Conservation (phyloP, 116 monocot species). For the Iris pallida region DNA sequence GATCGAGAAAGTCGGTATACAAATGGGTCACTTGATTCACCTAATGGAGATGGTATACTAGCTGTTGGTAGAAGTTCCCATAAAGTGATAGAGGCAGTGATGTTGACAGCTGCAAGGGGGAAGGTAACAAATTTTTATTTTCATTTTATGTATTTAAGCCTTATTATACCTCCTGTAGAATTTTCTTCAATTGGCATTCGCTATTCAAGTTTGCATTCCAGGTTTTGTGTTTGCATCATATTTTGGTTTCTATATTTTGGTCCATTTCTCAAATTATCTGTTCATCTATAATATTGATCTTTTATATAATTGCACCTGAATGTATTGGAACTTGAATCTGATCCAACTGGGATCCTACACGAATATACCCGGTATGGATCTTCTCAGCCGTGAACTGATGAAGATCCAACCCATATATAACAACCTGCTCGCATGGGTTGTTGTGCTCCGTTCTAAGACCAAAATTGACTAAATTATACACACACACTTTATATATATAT, state of each 20-base stretch:
- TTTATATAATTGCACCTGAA: too few relatives aligned
- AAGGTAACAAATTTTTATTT: conserved; percentile 48
- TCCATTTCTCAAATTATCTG: neutral
- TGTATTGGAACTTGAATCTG: too few relatives aligned
- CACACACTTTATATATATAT: too few relatives aligned
- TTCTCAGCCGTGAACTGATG: too few relatives aligned
- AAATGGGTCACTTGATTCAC: conserved; percentile 57
- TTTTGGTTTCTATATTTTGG: neutral
- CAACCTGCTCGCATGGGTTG: too few relatives aligned
- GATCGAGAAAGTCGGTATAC: conserved; percentile 79
- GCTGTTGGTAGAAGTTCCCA: conserved; percentile 97
- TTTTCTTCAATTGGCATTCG: too few relatives aligned
- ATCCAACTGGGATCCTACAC: too few relatives aligned
- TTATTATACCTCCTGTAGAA: too few relatives aligned
- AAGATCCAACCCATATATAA: too few relatives aligned
- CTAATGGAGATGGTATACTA: conserved; percentile 95
- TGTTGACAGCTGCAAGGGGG: conserved; percentile 83
- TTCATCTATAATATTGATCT: neutral
- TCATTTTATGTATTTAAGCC: neutral
- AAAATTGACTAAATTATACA: too few relatives aligned
- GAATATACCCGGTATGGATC: too few relatives aligned
- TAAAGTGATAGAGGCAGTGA: conserved; percentile 97
- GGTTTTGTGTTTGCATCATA: neutral
- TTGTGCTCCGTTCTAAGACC: too few relatives aligned
- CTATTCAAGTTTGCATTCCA: neutral